These are phyloP conservation scores for Coniophora puteana DNA, from an alignment of 1,284 basidiomycete genomes.

Conservation along the genomic window DNA sequence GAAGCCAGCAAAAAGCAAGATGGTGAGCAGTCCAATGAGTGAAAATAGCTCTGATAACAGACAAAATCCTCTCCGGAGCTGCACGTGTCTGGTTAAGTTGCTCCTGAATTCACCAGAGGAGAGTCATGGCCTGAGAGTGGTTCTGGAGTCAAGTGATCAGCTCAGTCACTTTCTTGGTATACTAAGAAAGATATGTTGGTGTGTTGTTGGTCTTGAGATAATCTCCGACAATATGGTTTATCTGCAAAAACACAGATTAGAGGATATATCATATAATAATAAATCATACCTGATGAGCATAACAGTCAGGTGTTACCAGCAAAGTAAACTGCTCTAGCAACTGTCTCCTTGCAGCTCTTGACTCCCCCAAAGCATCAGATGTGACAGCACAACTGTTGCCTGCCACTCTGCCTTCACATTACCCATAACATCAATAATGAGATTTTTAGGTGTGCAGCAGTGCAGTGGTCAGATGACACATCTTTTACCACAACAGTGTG, in stretches of 20 bases:
- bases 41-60: conserved; percentile 25
- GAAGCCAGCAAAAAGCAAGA: conserved; percentile 23
- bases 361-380: conserved; percentile 36
- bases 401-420: conserved; percentile 21
- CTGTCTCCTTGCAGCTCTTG: conserved; percentile 22
- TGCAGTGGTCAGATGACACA: conserved; percentile 26
- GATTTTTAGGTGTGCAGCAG: conserved; percentile 25
- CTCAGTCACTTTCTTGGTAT: conserved; percentile 20
- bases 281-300: conserved; percentile 32
- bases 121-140: conserved; percentile 23
- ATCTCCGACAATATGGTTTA: conserved; percentile 37
- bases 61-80: conserved; percentile 5
- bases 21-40: conserved; percentile 36
- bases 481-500: conserved; percentile 27
- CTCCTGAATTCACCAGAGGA: conserved; percentile 17
- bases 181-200: conserved; percentile 12
- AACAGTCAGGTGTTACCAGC: conserved; percentile 32
- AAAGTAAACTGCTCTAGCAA: conserved; percentile 19
- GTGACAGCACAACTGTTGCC: conserved; percentile 23
- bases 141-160: conserved; percentile 33
- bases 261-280: conserved; percentile 1
- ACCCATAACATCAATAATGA: conserved; percentile 18
- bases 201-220: conserved; percentile 26
- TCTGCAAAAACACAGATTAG: conserved; percentile 17
- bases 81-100: not conserved